phyloP scores from a whole-genome alignment of 2,329 filamentous ascomycete species.

The Phaeosphaeriaceae sp. region DNA sequence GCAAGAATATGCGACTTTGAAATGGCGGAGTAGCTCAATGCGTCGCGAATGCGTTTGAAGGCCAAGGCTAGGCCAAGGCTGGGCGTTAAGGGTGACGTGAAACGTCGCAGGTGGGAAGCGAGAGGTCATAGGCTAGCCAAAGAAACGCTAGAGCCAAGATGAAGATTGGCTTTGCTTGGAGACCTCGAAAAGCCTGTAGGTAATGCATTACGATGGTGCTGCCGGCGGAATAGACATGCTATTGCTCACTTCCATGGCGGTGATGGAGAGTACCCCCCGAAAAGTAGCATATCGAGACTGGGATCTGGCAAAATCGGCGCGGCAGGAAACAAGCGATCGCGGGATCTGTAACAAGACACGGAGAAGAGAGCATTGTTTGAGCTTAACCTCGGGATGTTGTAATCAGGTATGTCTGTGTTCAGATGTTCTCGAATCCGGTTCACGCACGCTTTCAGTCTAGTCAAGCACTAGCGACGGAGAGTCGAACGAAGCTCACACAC shows the following conservation, averaged over 20 bases:
- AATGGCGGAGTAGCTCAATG: slow-evolving; percentile 5
- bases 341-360: background rate
- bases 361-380: background rate
- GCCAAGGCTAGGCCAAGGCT: slow-evolving; percentile 8
- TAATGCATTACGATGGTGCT: background rate
- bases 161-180: background rate
- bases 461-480: background rate
- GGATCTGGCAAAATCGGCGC: background rate
- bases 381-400: background rate
- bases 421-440: background rate
- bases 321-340: background rate
- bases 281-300: background rate
- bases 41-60: slow-evolving; percentile 10
- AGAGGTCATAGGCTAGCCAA: background rate
- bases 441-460: background rate
- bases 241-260: background rate
- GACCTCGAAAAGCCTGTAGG: background rate
- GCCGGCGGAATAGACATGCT: background rate
- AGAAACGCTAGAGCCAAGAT: background rate
- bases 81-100: slow-evolving; percentile 7
- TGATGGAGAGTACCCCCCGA: background rate
- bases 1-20: slow-evolving; percentile 4
- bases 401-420: background rate
- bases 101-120: slow-evolving; percentile 7
- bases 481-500: background rate